phyloP scores from a whole-genome alignment of 352 stramenopile genomes.

The Peronospora destructor region DNA sequence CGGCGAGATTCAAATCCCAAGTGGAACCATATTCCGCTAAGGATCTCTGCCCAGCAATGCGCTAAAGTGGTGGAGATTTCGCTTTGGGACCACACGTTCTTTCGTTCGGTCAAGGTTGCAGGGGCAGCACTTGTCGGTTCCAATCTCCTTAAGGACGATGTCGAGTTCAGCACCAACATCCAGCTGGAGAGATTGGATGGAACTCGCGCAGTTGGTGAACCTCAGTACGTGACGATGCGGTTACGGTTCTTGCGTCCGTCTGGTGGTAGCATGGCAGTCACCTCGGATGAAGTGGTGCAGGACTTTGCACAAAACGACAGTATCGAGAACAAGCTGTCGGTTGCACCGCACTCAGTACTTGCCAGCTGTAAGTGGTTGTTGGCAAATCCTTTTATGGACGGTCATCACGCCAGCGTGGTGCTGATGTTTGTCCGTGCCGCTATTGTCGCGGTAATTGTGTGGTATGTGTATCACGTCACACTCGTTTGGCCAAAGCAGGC shows the following conservation, averaged over 20 bases:
- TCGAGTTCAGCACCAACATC: conserved; percentile 35
- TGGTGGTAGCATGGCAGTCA: conserved; percentile 14
- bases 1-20: conserved; percentile 35
- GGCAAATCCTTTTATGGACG: conserved; percentile 25
- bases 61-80: conserved; percentile 47
- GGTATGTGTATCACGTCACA: conserved; percentile 27
- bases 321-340: conserved; percentile 3
- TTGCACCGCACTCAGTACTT: conserved; percentile 3
- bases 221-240: conserved; percentile 36
- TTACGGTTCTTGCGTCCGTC: conserved; percentile 25
- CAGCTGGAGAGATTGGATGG: conserved; percentile 44
- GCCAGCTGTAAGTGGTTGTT: conserved; percentile 28
- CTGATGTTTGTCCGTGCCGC: conserved; percentile 35
- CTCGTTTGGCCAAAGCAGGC: conserved; percentile 20
- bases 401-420: conserved; percentile 20
- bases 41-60: conserved; percentile 28
- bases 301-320: conserved; percentile 5
- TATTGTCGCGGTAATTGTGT: conserved; percentile 35
- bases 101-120: conserved; percentile 54
- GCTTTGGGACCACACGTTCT: conserved; percentile 61
- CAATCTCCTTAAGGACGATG: conserved; percentile 36
- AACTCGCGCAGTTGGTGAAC: conserved; percentile 15
- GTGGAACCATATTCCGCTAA: conserved; percentile 38
- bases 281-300: conserved; percentile 24
- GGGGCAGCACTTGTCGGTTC: conserved; percentile 35